phyloP scores from a whole-genome alignment of 805 yeast genomes.

The Candida lessepsii region DNA sequence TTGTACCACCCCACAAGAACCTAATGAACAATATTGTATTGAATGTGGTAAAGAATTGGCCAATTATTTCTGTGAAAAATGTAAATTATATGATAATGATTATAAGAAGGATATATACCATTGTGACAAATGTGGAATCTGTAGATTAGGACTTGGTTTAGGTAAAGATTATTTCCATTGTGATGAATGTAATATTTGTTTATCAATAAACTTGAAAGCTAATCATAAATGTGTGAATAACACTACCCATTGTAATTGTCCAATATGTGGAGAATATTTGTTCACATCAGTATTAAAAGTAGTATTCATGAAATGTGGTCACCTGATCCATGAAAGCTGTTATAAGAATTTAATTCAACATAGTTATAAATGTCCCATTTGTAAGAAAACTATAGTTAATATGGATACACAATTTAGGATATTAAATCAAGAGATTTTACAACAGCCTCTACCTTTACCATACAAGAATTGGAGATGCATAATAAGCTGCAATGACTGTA shows the following conservation, averaged over 20 bases:
- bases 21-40: conserved; percentile 59
- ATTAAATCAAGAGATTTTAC: conserved; percentile 75
- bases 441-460: conserved; percentile 79
- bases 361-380: conserved; percentile 87
- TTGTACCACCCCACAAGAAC: conserved; percentile 73
- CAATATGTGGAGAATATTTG: conserved; percentile 88
- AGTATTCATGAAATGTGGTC: conserved; percentile 93
- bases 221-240: conserved; percentile 83
- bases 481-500: conserved; percentile 83
- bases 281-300: conserved; percentile 80
- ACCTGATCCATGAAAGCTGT: conserved; percentile 85
- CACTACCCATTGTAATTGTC: conserved; percentile 88
- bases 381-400: conserved; percentile 79
- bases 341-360: conserved; percentile 79
- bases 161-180: conserved; percentile 92
- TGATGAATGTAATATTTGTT: conserved; percentile 83
- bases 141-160: conserved; percentile 84
- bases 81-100: conserved; percentile 84
- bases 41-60: conserved; percentile 70
- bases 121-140: conserved; percentile 90
- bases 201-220: conserved; percentile 72
- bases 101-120: conserved; percentile 79
- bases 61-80: conserved; percentile 70
- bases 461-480: conserved; percentile 73
- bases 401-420: conserved; percentile 89